Base-by-base conservation (phyloP, 108 stramenopile species). In the Cyclotella atomus region DNA sequence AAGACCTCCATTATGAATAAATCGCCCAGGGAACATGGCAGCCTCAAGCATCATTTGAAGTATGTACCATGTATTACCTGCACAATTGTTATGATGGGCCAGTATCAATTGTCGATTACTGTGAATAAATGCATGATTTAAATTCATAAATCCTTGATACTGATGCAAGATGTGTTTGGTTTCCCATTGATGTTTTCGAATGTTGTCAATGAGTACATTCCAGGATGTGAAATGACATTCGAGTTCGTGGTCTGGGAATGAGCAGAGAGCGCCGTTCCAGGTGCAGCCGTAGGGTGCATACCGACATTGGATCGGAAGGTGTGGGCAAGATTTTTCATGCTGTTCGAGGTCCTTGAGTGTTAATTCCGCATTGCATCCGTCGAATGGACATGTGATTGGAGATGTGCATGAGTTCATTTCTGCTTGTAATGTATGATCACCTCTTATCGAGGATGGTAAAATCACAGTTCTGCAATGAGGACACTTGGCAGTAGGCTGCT, bases 201-300 rank as follows among this genome's bases (percentile, higher is more conserved):
- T 56, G 38, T 28, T 61, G 7, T 52, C 45, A 15, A 34, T 73
- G 45, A 59, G 28, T 41, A 21, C 30, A 15, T n/a, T 70, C 45
- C 25, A 65, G 49, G 9, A 9, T 19, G n/a, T 56, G 2, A 30
- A 9, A 21, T 59, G 55, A 32, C 61, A 66, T 33, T 67, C 36
- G 46, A 50, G 52, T 28, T 65, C 49, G 20, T 66, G 1, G 12
- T 20, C 46, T 53, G 28, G 34, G 27, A 46, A 3, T 79, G 24
- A 46, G 69, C 66, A 59, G n/a, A 65, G 27, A 43, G 49, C 68
- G 7, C 82, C 77, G 17, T 61, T 68, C 82, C 82, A 83, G 23
- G 41, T 33, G 30, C 82, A 83, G 2, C 82, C 82, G 73, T 65
- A 83, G 17, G 74, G 72, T 20, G 36, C 65, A 52, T 64, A 83